Base-by-base conservation (phyloP, 768 basidiomycete genomes). In the Crucibulum laeve region DNA sequence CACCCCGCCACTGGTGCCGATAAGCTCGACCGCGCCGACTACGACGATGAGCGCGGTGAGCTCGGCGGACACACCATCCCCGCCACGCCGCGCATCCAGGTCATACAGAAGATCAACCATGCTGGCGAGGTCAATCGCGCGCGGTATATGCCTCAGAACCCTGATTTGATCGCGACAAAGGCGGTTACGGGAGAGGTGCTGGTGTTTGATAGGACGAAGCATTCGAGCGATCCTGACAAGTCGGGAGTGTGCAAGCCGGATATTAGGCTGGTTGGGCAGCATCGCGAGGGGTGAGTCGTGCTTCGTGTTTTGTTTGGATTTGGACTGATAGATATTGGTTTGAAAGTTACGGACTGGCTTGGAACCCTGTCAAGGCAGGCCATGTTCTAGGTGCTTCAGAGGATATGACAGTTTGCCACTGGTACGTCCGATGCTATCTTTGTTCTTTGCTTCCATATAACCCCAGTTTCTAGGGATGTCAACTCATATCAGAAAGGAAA, bases 111-210 rank as follows among this genome's bases (percentile, higher is more conserved):
- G 52, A 98, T 99, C 69, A 94, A 93, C 62, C 96, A 99, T 63
- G 76, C 77, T 3, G 91, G 92, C 32, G 96, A 99, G 61, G 91
- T 98, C 57, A 99, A 99, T 65, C 74, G 93, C 34, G 96, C 96
- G 47, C 82, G 96, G 41, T 99, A 98, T 63, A 98, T 98, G 94
- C 96, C 96, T 4, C 95, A 98, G 65, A 99, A 98, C 58, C 90
- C 93, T 1, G 91, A 98, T 66, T 65, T 99, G 52, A 88, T 99
- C 52, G 96, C 96, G 11, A 98, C 95, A 8, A 98, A 98, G 63
- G 76, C 93, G 17, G 79, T 92, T 5, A 82, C 79, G 4, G 96
- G 95, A 11, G 91, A 96, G 50, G 91, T 98, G 2, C 70, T 87
- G 45, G 68, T 99, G n/a, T 99, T 98, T 65, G 96, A 99, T 65